Evolutionary conservation across 495 filamentous ascomycete genomes (phyloP).

Genomic region (Aspergillus diversus): DNA sequence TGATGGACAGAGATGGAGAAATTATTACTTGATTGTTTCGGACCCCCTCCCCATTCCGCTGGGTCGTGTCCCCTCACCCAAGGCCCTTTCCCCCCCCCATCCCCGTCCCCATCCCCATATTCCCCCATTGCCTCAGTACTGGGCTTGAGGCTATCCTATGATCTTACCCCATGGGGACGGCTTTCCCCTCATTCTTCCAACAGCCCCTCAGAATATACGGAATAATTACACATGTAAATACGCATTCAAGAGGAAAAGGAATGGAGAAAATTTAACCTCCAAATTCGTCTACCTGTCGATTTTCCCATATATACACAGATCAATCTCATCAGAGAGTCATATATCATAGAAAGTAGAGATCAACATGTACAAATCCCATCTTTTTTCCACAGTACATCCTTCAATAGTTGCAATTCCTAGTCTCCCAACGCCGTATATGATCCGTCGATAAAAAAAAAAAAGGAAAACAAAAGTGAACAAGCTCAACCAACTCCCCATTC

Average conservation of each 20-base stretch:
- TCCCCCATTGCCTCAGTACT: no score
- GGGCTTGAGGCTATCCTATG: no score
- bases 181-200: no score
- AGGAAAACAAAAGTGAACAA: conserved; percentile 7
- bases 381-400: conserved; percentile 4
- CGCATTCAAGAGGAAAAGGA: neutral
- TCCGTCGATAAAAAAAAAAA: neutral
- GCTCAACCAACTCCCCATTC: conserved; percentile 4
- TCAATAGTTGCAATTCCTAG: neutral
- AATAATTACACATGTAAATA: no score
- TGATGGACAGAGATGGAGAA: neutral
- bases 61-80: no score
- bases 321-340: conserved; percentile 2
- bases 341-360: conserved; percentile 6
- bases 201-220: no score
- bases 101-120: no score
- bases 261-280: neutral
- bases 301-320: conserved; percentile 12
- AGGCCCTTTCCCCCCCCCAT: no score
- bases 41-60: no score
- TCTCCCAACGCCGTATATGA: conserved; percentile 20
- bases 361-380: conserved; percentile 13
- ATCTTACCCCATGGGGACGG: no score
- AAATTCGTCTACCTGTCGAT: neutral
- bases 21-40: no score